Percentiles rank a stretch among this genome's conserved stretches.
phyloP scores from a whole-genome alignment of 2,329 filamentous ascomycete genomes.

The Fusarium dimerum region DNA sequence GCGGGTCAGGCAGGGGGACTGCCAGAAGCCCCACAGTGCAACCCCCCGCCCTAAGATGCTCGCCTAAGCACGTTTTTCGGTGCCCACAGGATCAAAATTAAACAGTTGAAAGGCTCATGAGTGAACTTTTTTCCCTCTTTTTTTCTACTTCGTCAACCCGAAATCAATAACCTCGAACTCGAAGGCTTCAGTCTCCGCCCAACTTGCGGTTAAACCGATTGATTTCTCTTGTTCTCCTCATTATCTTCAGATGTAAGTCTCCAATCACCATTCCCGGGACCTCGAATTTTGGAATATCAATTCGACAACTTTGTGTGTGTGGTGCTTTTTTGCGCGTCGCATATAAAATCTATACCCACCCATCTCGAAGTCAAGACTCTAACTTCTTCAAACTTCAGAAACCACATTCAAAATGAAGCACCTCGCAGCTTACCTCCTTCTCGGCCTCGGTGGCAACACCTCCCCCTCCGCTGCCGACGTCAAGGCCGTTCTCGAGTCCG shows the following conservation, averaged over 20 bases:
- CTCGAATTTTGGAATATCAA: background rate
- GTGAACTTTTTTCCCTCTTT: slow-evolving; percentile 23
- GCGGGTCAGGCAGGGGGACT: background rate
- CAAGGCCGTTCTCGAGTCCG: slow-evolving; percentile 85
- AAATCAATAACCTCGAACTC: slow-evolving; percentile 65
- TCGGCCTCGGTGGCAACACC: slow-evolving; percentile 89
- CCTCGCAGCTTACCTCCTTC: slow-evolving; percentile 98
- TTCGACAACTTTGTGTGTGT: background rate
- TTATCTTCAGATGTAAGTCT: slow-evolving; percentile 38
- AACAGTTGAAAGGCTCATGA: slow-evolving; percentile 19
- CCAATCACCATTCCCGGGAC: slow-evolving; percentile 1
- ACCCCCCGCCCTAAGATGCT: slow-evolving; percentile 22
- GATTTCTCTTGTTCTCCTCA: slow-evolving; percentile 79
- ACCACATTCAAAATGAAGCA: slow-evolving; percentile 88
- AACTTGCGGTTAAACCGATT: slow-evolving; percentile 99
- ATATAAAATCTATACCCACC: background rate
- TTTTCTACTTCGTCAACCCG: slow-evolving; percentile 32
- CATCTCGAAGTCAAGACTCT: slow-evolving; percentile 17
- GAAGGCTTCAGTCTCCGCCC: slow-evolving; percentile 99
- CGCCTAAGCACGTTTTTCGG: slow-evolving; percentile 22
- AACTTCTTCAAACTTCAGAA: slow-evolving; percentile 32
- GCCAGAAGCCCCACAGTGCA: background rate
- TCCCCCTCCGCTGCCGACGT: slow-evolving; percentile 83
- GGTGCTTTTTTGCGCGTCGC: background rate
- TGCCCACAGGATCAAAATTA: slow-evolving; percentile 39